A percentile compares a stretch with the other conserved stretches of the same genome.
These are phyloP conservation scores for Diutina mesorugosa DNA, from an alignment of 1,139 yeast genomes.

Conservation along the genomic window DNA sequence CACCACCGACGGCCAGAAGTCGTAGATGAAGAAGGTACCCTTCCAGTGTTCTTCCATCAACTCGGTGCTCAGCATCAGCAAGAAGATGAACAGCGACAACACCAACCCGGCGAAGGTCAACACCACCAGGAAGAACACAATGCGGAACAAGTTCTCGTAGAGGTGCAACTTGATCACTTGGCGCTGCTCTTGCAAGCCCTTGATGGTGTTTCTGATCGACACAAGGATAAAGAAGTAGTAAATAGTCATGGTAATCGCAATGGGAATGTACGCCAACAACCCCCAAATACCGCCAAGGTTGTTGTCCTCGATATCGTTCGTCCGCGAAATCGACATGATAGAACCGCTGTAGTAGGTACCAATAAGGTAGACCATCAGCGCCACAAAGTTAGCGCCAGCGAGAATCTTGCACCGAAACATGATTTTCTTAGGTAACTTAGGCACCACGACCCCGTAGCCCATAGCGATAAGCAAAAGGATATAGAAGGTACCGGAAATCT, in stretches of 20 bases:
- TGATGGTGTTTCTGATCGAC: conserved; percentile 64
- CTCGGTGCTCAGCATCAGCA: conserved; percentile 64
- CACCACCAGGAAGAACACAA: conserved; percentile 56
- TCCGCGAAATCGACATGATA: conserved; percentile 18
- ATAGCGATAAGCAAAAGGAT: conserved; percentile 71
- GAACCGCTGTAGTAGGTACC: conserved; percentile 37
- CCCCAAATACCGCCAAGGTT: conserved; percentile 15
- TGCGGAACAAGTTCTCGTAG: conserved; percentile 67
- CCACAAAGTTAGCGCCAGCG: conserved; percentile 59
- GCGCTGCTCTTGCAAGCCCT: conserved; percentile 66
- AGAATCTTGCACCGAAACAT: conserved; percentile 77
- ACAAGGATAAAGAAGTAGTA: conserved; percentile 69
- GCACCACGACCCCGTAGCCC: conserved; percentile 90
- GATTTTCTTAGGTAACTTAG: conserved; percentile 60
- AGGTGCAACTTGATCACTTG: conserved; percentile 83
- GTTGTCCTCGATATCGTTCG: conserved; percentile 10
- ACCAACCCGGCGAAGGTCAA: conserved; percentile 44
- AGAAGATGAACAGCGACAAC: conserved; percentile 55
- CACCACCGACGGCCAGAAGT: conserved; percentile 90
- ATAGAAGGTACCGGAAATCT: conserved; percentile 82
- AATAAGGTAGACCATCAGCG: conserved; percentile 56
- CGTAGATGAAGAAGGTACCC: conserved; percentile 74
- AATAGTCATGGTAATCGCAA: conserved; percentile 53
- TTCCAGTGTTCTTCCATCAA: conserved; percentile 88
- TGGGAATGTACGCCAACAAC: conserved; percentile 45